These are phyloP conservation scores for Pythium phragmiticola DNA, from an alignment of 352 stramenopile species.

Conservation along the genomic window DNA sequence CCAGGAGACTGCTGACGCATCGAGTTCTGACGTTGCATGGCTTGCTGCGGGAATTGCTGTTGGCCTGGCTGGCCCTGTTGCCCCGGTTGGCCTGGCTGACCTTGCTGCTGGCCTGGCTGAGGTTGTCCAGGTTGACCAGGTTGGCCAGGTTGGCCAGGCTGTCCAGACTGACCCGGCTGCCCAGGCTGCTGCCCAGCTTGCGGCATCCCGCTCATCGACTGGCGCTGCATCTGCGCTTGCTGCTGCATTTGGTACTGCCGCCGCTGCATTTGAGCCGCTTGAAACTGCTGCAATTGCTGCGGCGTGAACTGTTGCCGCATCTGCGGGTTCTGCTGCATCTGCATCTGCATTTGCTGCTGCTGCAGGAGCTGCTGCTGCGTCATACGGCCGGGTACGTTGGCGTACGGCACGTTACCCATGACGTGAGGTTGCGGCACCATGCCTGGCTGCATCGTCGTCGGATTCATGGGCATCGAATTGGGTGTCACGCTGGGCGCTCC, in stretches of 20 bases:
- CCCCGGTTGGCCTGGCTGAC: conserved; percentile 23
- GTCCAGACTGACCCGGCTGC: conserved; percentile 33
- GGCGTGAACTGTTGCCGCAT: conserved; percentile 79
- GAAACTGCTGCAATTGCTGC: conserved; percentile 79
- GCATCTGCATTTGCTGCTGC: conserved; percentile 77
- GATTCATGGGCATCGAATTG: conserved; percentile 39
- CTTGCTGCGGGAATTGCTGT: conserved; percentile 44
- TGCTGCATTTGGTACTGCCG: conserved; percentile 57
- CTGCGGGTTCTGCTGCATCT: conserved; percentile 84
- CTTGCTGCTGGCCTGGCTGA: conserved; percentile 33
- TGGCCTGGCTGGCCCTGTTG: conserved; percentile 22
- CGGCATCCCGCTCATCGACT: conserved; percentile 55
- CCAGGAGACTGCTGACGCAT: conserved; percentile 41
- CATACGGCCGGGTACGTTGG: conserved; percentile 58
- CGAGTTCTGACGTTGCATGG: conserved; percentile 41
- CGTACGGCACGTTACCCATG: conserved; percentile 73
- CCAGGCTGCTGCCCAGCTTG: conserved; percentile 47
- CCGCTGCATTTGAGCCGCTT: conserved; percentile 37
- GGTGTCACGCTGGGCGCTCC: conserved; percentile 25
- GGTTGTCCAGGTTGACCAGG: conserved; percentile 27
- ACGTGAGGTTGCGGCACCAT: conserved; percentile 64
- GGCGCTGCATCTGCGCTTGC: conserved; percentile 63
- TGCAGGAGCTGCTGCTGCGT: conserved; percentile 79
- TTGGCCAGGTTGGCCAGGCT: conserved; percentile 25
- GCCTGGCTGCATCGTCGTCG: conserved; percentile 24